A percentile compares a stretch with the other conserved stretches of the same genome.
Conservation (phyloP, 345 rosid genomes). For the Lepidium sativum region DNA sequence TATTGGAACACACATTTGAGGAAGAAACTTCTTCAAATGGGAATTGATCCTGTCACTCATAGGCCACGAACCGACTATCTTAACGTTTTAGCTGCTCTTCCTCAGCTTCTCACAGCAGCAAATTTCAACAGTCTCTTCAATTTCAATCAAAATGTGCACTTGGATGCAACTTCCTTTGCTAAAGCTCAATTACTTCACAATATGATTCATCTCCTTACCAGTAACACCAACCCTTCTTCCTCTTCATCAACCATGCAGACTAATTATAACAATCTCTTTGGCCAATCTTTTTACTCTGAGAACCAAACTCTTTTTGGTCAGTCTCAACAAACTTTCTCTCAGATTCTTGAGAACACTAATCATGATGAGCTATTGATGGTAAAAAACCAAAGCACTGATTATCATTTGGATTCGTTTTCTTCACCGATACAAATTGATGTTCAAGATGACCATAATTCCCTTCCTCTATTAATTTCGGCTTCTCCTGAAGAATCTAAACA, state of each 20-base stretch:
- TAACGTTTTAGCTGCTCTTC: slow-evolving; percentile 38
- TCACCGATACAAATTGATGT: not conserved
- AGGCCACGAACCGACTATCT: slow-evolving; percentile 36
- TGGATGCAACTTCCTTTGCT: slow-evolving; percentile 48
- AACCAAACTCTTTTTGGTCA: slow-evolving; percentile 23
- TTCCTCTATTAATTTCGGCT: slow-evolving; percentile 43
- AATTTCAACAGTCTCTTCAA: slow-evolving; percentile 40
- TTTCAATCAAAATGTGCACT: slow-evolving; percentile 30
- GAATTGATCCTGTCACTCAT: slow-evolving; percentile 28
- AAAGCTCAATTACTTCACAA: slow-evolving; percentile 45
- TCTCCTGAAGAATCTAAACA: slow-evolving; percentile 32
- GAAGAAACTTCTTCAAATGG: slow-evolving; percentile 32
- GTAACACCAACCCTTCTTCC: slow-evolving; percentile 1
- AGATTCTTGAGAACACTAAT: slow-evolving; percentile 21
- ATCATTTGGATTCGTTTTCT: slow-evolving; percentile 22
- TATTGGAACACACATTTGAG: slow-evolving; percentile 32
- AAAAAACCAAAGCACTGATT: too few species aligned
- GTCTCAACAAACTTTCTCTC: slow-evolving; percentile 17
- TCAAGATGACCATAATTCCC: slow-evolving; percentile 11
- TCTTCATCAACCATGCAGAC: slow-evolving; percentile 25
- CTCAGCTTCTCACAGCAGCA: slow-evolving; percentile 49
- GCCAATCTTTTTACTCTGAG: slow-evolving; percentile 19
- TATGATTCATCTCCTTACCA: slow-evolving; percentile 36
- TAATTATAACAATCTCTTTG: slow-evolving; percentile 15
- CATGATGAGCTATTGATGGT: slow-evolving; percentile 20